Conservation (phyloP, 2,329 filamentous ascomycete genomes). For the Exophiala dermatitidis region DNA sequence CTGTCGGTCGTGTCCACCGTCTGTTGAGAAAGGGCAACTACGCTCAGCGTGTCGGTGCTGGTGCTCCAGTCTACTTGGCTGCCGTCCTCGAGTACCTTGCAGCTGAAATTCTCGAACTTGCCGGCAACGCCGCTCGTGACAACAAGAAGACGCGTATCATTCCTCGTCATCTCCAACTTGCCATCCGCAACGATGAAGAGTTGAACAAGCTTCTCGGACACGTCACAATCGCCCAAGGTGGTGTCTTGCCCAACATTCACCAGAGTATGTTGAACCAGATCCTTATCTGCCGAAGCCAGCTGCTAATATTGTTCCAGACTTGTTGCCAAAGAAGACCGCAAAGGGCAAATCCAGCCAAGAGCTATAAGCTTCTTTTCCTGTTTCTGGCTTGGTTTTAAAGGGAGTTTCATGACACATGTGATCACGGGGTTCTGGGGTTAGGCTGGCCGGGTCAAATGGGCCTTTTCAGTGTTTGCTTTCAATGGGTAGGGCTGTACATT, state of each 20-base stretch:
- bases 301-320: conserved; percentile 58
- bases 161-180: conserved; percentile 94
- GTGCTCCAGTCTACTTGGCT: conserved; percentile 92
- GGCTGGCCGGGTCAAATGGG: conserved; percentile 48
- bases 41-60: conserved; percentile 97
- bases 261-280: conserved; percentile 61
- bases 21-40: conserved; percentile 99
- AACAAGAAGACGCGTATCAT: conserved; percentile 99
- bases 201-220: conserved; percentile 97
- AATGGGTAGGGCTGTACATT: conserved; percentile 53
- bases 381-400: conserved; percentile 61
- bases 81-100: conserved; percentile 98
- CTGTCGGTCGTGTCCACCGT: conserved; percentile 98
- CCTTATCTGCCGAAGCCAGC: conserved; percentile 25
- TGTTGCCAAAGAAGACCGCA: conserved; percentile 97
- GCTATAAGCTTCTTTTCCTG: conserved; percentile 65
- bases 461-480: conserved; percentile 37
- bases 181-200: conserved; percentile 99
- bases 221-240: conserved; percentile 94
- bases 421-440: conserved; percentile 65
- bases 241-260: conserved; percentile 95
- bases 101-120: conserved; percentile 97
- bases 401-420: conserved; percentile 51
- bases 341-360: conserved; percentile 95
- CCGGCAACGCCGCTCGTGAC: conserved; percentile 96